Base-by-base conservation (phyloP, 306 rosid genomes). In the Ziziphus jujuba region DNA sequence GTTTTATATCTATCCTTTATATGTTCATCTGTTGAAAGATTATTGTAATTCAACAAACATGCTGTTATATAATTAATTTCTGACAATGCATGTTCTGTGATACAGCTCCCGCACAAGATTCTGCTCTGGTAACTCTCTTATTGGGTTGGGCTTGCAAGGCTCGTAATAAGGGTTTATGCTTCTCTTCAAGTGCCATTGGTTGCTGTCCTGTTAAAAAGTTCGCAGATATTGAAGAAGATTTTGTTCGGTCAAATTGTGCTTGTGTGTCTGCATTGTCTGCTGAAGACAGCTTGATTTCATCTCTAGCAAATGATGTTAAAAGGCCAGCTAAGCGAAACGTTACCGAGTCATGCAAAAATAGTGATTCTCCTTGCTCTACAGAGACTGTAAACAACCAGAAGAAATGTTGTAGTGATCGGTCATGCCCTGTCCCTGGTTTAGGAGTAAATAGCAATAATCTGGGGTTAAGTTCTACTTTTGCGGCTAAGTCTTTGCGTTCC, bases 121-220 rank as follows among this genome's bases (percentile, higher is more conserved):
- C 80, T 68, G 99, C 99, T 77, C 63, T 95, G 78, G 90, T 90
- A 75, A 90, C 99, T 17, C 96, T 95, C 59, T 90, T 95, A 71
- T 83, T 84, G 74, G 99, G 99, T 64, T 95, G 99, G 99, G 95
- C 97, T 77, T 95, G 99, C 85, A 90, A 90, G 88, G 99, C 96
- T 66, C 96, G 95, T 75, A 95, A 84, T 43, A 81, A 87, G 50
- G 96, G 96, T 68, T 76, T 81, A 73, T 90, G 99, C 78, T 70
- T 87, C 81, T 90, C 96, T 72, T 85, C 89, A 72, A 85, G 87
- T 77, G 84, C 66, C 45, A 76, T 73, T 71, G 89, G 96, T 62
- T 87, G 87, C 77, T 95, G 99, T 75, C 87, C 89, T 69, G 95
- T 87, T 63, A 76, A 80, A 85, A 84, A 81, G 73, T 76, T 87